These are phyloP conservation scores for Arabidopsis arenosa DNA, from an alignment of 345 rosid species.

Conservation along the genomic window DNA sequence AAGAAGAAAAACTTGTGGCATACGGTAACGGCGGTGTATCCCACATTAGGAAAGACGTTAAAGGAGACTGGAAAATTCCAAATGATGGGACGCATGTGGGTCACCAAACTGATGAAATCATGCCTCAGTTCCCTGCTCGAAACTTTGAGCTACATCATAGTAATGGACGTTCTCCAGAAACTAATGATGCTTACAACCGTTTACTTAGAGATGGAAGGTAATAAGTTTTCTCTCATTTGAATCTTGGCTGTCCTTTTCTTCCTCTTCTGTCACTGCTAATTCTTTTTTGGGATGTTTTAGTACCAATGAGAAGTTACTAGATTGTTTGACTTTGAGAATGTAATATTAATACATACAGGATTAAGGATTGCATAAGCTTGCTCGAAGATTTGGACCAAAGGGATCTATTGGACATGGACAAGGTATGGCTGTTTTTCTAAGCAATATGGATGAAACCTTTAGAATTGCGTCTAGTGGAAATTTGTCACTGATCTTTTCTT, in stretches of 20 bases:
- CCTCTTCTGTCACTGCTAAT: not conserved
- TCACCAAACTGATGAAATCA: slow-evolving; percentile 45
- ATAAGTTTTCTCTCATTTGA: slow-evolving; percentile 25
- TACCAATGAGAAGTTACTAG: slow-evolving; percentile 15
- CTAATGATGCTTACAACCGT: slow-evolving; percentile 54
- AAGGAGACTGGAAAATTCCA: slow-evolving; percentile 46
- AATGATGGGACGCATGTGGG: slow-evolving; percentile 49
- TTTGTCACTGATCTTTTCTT: slow-evolving; percentile 17
- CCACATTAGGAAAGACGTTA: slow-evolving; percentile 44
- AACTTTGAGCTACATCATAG: slow-evolving; percentile 35
- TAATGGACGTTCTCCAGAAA: slow-evolving; percentile 47
- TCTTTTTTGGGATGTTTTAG: slow-evolving; percentile 19
- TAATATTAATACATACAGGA: slow-evolving; percentile 50
- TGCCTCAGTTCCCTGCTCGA: slow-evolving; percentile 42
- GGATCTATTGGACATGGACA: slow-evolving; percentile 75
- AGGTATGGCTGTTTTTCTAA: slow-evolving; percentile 52
- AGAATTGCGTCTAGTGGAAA: slow-evolving; percentile 1
- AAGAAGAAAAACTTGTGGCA: slow-evolving; percentile 46
- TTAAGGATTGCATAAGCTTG: slow-evolving; percentile 70
- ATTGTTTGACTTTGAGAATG: slow-evolving; percentile 16
- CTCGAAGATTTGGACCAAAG: slow-evolving; percentile 75
- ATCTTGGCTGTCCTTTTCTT: slow-evolving; percentile 21
- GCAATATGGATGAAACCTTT: slow-evolving; percentile 25
- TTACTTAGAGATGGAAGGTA: slow-evolving; percentile 81
- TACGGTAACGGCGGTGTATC: slow-evolving; percentile 47